Percentiles rank a stretch among this genome's conserved stretches.
These are phyloP conservation scores for Botryotinia narcissicola DNA, from an alignment of 2,329 filamentous ascomycete genomes.

Conservation along the genomic window DNA sequence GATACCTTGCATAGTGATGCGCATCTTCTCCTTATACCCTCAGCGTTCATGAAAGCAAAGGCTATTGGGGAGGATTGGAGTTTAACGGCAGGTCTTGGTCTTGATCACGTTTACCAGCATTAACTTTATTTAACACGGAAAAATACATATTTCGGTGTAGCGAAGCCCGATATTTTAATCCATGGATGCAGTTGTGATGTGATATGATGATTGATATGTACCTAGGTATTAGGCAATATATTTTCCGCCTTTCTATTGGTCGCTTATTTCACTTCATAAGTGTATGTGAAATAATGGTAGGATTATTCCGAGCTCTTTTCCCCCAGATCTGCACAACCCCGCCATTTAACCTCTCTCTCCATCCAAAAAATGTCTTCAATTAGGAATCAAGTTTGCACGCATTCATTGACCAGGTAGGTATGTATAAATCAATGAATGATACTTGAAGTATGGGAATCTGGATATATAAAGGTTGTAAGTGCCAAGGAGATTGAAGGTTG, in stretches of 20 bases:
- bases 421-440: not conserved
- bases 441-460: not conserved
- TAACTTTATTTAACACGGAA: constrained; percentile 20
- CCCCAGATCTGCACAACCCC: not conserved
- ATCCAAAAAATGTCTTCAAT: not conserved
- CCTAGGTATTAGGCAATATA: not conserved
- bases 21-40: constrained; percentile 18
- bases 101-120: not conserved
- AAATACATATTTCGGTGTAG: constrained; percentile 27
- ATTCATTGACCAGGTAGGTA: not conserved
- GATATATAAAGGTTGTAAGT: not conserved
- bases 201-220: not conserved
- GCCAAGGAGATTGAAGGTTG: constrained; percentile 10
- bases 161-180: constrained; percentile 21
- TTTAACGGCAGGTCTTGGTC: not conserved
- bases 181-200: constrained; percentile 14
- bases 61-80: not conserved
- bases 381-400: not conserved
- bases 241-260: constrained; percentile 10
- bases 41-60: constrained; percentile 12
- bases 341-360: not conserved
- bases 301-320: not conserved
- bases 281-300: not conserved
- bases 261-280: not conserved
- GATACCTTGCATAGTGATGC: constrained; percentile 17